Base-by-base conservation (phyloP, 2,329 filamentous ascomycete genomes). In the Aspergillaceae sp. region DNA sequence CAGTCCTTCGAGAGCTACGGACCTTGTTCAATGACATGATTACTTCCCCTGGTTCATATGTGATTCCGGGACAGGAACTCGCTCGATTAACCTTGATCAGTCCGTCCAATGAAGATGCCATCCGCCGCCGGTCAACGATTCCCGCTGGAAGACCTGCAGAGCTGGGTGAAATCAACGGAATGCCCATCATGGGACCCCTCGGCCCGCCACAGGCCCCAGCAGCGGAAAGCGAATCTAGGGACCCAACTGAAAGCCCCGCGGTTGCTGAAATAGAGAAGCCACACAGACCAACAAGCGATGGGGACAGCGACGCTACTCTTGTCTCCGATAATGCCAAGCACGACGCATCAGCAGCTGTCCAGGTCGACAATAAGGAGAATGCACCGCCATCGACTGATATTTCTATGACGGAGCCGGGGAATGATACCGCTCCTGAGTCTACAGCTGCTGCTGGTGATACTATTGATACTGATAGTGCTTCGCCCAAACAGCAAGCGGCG, bases 41-140 rank as follows among this genome's bases (percentile, higher is more conserved):
- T 48, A 76, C 73, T 1, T 82, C 84, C 1, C 70, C 78, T 4
- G 72, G 75, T 36, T 68, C 74, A 7, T 82, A 77, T 10, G 80
- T 90, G 29, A 79, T 76, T 38, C 89, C 89, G 1, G 82, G 83
- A 3, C 83, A 85, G 55, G 80, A 87, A 53, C 75, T 96, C 32
- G 89, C 89, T 28, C 83, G 88, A 42, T 78, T 90, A 35, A 89
- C 89, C 1, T 73, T 95, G 26, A 79, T 87, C 48, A 78, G 74
- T 51, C 72, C 75, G 27, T 74, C 74, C 41, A 74, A 75, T 35
- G 77, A 79, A 54, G 74, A 72, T 35, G 70, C 69, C 27, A 72
- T 75, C 47, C 70, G 75, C 46, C 64, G 73, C 49, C 65, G 69
- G 47, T 75, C 74, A 28, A 69, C 73, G 45, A 59, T 71, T 53